These are phyloP conservation scores for Yarrowia deformans DNA, from an alignment of 805 yeast species.

Conservation along the genomic window DNA sequence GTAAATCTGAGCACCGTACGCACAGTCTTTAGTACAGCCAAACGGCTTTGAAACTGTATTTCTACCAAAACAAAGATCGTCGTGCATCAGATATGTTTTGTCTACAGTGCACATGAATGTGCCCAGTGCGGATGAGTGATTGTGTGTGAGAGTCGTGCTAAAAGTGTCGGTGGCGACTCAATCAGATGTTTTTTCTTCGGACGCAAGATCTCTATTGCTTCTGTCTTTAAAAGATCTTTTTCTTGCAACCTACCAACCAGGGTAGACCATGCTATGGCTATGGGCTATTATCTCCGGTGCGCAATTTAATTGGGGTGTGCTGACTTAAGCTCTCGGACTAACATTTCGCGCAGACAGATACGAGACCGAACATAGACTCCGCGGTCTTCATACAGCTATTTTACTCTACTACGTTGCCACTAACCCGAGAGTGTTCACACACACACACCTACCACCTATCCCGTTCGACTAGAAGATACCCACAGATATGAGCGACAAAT, in stretches of 20 bases:
- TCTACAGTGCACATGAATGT: no score
- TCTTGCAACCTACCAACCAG: background rate
- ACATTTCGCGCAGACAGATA: constrained; percentile 26
- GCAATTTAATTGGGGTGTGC: background rate
- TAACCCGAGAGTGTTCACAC: no score
- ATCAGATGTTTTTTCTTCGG: no score
- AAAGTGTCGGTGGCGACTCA: background rate
- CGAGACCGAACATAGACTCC: background rate
- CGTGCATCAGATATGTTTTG: constrained; percentile 9
- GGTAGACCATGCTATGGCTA: no score
- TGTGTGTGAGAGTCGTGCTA: background rate
- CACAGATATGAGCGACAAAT: constrained; percentile 26
- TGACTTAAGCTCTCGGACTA: constrained; percentile 31
- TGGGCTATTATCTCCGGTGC: constrained; percentile 11
- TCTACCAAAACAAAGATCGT: background rate
- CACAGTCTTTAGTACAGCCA: background rate
- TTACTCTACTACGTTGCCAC: background rate
- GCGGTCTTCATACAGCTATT: background rate
- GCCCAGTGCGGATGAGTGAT: background rate
- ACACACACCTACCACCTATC: no score
- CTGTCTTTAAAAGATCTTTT: background rate
- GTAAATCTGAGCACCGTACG: background rate
- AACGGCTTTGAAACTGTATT: background rate
- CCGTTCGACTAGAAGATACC: constrained; percentile 1
- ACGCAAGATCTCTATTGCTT: no score